Percentiles rank a stretch among this genome's conserved stretches.
phyloP scores from a whole-genome alignment of 345 rosid species.

The Eutrema yunnanense region DNA sequence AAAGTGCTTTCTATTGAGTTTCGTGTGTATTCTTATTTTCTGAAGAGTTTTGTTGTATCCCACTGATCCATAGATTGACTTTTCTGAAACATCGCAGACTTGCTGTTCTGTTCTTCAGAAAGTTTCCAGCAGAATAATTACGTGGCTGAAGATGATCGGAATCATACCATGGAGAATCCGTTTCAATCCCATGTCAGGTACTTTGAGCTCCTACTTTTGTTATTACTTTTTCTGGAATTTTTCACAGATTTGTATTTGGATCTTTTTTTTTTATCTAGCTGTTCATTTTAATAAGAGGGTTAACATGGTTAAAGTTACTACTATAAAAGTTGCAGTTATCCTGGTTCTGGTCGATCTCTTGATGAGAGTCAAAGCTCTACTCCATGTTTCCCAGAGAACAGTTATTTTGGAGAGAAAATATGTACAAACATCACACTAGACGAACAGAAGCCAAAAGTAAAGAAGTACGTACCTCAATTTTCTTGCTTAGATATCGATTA shows the following conservation, averaged over 20 bases:
- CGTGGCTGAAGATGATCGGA: conserved; percentile 32
- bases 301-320: not conserved
- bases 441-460: conserved; percentile 35
- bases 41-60: not conserved
- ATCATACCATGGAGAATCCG: conserved; percentile 20
- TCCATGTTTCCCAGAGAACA: conserved; percentile 30
- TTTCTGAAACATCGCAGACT: conserved; percentile 4
- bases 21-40: not conserved
- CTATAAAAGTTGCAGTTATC: conserved; percentile 37
- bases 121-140: conserved; percentile 33
- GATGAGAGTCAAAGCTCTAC: conserved; percentile 34
- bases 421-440: conserved; percentile 22
- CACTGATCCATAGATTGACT: not conserved
- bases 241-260: not conserved
- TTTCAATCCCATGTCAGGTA: conserved; percentile 37
- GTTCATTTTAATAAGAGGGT: not conserved
- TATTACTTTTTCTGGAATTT: not conserved
- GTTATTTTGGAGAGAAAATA: conserved; percentile 22
- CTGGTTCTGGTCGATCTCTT: conserved; percentile 23
- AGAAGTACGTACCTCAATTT: conserved; percentile 37
- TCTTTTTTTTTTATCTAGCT: not conserved
- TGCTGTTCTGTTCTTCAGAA: conserved; percentile 36
- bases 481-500: not conserved
- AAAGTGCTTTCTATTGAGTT: not conserved
- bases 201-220: conserved; percentile 7